These are phyloP conservation scores for Margaritispora aquatica DNA, from an alignment of 495 filamentous ascomycete species.

Conservation along the genomic window DNA sequence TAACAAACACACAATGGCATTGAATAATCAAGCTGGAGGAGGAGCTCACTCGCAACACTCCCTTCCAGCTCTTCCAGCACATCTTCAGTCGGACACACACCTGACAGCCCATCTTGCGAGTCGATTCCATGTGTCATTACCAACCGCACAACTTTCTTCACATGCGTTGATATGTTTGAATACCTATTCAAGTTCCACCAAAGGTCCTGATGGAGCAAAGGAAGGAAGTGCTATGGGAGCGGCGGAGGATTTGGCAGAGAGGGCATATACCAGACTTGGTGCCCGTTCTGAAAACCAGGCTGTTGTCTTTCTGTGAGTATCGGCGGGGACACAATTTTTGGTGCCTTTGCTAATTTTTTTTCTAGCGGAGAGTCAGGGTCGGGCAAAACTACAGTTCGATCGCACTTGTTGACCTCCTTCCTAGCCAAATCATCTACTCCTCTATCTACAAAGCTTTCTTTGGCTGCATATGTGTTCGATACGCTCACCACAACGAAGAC, in stretches of 20 bases:
- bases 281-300: slow-evolving; percentile 89
- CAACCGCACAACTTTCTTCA: slow-evolving; percentile 80
- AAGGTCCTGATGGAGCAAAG: slow-evolving; percentile 81
- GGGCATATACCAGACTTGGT: slow-evolving; percentile 80
- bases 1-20: slow-evolving; percentile 15
- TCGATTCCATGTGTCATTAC: slow-evolving; percentile 85
- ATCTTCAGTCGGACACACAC: slow-evolving; percentile 94
- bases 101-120: slow-evolving; percentile 93
- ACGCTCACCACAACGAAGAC: slow-evolving; percentile 97
- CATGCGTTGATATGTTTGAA: slow-evolving; percentile 88
- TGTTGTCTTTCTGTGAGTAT: slow-evolving; percentile 84
- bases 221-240: slow-evolving; percentile 82
- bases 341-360: not conserved
- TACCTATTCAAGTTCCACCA: slow-evolving; percentile 82
- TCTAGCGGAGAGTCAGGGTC: slow-evolving; percentile 86
- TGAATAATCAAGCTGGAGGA: slow-evolving; percentile 32
- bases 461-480: slow-evolving; percentile 92
- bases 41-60: slow-evolving; percentile 84
- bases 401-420: slow-evolving; percentile 77
- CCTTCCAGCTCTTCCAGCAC: slow-evolving; percentile 77
- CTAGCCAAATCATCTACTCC: slow-evolving; percentile 86
- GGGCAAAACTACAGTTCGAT: slow-evolving; percentile 90
- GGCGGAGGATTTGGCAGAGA: slow-evolving; percentile 80
- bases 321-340: not conserved
- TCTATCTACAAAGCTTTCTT: slow-evolving; percentile 84